phyloP scores from a whole-genome alignment of 495 filamentous ascomycete genomes.

The Aspergillus sclerotiicarbonarius region DNA sequence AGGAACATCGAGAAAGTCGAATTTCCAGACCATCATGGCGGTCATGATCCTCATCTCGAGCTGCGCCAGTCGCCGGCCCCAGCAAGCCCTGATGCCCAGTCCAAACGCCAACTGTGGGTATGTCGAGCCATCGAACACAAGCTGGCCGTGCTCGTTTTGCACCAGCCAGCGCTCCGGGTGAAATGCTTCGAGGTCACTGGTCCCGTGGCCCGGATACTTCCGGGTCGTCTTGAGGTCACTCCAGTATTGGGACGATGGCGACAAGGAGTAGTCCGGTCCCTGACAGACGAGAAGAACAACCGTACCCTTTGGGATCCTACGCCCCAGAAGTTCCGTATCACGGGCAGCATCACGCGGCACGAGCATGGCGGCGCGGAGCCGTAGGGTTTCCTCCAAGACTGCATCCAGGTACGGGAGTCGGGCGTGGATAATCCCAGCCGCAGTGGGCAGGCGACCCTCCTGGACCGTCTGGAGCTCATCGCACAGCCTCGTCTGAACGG shows the following conservation, averaged over 20 bases:
- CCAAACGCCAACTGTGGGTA: constrained; percentile 20
- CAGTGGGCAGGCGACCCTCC: not conserved
- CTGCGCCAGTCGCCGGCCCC: constrained; percentile 30
- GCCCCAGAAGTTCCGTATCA: constrained; percentile 31
- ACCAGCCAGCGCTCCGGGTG: constrained; percentile 16
- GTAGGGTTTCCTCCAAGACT: constrained; percentile 35
- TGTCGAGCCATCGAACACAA: constrained; percentile 24
- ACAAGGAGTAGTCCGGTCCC: constrained; percentile 22
- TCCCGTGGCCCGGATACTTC: constrained; percentile 7
- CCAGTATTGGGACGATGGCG: constrained; percentile 1
- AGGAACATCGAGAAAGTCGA: constrained; percentile 24
- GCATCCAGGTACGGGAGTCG: constrained; percentile 37
- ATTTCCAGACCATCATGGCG: constrained; percentile 37
- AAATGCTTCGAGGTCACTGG: constrained; percentile 5
- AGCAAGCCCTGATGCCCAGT: constrained; percentile 31
- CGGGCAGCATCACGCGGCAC: constrained; percentile 23
- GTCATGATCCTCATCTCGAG: constrained; percentile 31
- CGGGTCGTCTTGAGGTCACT: not conserved
- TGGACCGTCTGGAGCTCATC: not conserved
- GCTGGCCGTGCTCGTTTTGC: constrained; percentile 1
- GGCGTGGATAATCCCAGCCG: constrained; percentile 25
- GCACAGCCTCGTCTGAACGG: not conserved
- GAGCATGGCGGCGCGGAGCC: constrained; percentile 17
- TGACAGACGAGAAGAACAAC: constrained; percentile 25
- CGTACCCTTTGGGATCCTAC: constrained; percentile 34